Percentiles rank a stretch among this genome's conserved stretches.
phyloP scores from a whole-genome alignment of 192 early-diverging fungal genomes.

The Pilaira anomala region DNA sequence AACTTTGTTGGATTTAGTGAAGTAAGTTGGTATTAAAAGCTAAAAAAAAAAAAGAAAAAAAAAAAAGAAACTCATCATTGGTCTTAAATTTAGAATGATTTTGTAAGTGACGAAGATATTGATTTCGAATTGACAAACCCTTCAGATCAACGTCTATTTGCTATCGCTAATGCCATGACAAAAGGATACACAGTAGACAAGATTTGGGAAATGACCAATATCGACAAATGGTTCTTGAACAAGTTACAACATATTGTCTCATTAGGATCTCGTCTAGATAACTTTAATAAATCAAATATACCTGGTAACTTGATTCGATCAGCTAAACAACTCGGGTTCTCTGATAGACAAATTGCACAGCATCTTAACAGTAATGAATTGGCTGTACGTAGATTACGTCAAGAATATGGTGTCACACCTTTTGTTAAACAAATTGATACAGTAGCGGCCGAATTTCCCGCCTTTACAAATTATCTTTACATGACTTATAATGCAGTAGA shows the following conservation, averaged over 20 bases:
- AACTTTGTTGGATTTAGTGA: constrained; percentile 79
- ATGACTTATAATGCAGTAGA: constrained; percentile 94
- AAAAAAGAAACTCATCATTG: neutral
- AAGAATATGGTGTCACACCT: constrained; percentile 78
- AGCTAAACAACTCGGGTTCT: constrained; percentile 97
- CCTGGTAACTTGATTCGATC: constrained; percentile 53
- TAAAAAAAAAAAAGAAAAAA: neutral
- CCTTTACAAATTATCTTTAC: constrained; percentile 97
- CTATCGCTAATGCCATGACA: constrained; percentile 93
- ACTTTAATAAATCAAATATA: constrained; percentile 60
- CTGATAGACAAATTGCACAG: constrained; percentile 82
- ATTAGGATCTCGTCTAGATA: constrained; percentile 65
- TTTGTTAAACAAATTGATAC: constrained; percentile 99
- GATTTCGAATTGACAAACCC: constrained; percentile 89
- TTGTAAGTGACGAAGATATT: constrained; percentile 61
- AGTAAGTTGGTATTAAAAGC: constrained; percentile 36
- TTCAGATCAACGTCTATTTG: constrained; percentile 93
- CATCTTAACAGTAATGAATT: constrained; percentile 80
- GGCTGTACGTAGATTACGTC: constrained; percentile 79
- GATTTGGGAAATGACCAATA: constrained; percentile 86
- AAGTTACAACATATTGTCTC: constrained; percentile 87
- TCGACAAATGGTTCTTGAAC: constrained; percentile 98
- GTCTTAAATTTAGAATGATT: constrained; percentile 48
- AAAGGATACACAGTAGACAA: constrained; percentile 88
- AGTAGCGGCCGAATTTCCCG: constrained; percentile 97